Conservation (phyloP, 805 yeast genomes). For the Cyberlindnera suaveolens region DNA sequence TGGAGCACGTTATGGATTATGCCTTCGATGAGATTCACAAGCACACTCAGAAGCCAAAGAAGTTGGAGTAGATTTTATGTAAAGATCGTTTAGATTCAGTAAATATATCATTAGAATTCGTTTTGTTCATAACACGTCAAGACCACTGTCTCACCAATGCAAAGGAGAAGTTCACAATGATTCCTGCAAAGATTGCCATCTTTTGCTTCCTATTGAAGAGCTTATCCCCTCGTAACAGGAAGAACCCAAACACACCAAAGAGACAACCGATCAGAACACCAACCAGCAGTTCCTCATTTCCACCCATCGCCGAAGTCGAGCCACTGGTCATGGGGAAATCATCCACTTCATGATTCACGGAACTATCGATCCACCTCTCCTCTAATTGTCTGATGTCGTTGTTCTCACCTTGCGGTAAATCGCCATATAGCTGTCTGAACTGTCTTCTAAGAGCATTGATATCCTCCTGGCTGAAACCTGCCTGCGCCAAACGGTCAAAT, state of each 20-base stretch:
- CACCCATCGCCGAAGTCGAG: constrained; percentile 31
- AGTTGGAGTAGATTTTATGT: constrained; percentile 5
- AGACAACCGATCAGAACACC: constrained; percentile 73
- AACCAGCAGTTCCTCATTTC: constrained; percentile 60
- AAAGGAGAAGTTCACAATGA: constrained; percentile 60
- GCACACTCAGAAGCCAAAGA: constrained; percentile 10
- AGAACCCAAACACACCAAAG: constrained; percentile 65
- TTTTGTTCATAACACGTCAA: constrained; percentile 2
- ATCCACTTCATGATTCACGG: constrained; percentile 42
- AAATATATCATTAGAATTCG: not conserved
- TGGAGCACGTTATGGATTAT: constrained; percentile 60
- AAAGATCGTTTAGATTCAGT: not conserved
- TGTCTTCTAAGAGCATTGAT: constrained; percentile 66
- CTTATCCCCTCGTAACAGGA: constrained; percentile 49
- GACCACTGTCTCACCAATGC: constrained; percentile 44
- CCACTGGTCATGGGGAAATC: constrained; percentile 35
- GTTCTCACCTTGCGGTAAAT: constrained; percentile 23
- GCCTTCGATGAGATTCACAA: constrained; percentile 48
- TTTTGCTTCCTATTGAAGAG: constrained; percentile 56
- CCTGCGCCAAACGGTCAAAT: constrained; percentile 74
- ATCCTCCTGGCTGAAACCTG: constrained; percentile 80
- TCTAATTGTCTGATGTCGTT: constrained; percentile 62
- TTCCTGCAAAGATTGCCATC: constrained; percentile 68
- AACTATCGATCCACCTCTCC: constrained; percentile 84
- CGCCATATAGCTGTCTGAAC: constrained; percentile 64